phyloP scores from a whole-genome alignment of 495 filamentous ascomycete species.

The Jackrogersella minutella region DNA sequence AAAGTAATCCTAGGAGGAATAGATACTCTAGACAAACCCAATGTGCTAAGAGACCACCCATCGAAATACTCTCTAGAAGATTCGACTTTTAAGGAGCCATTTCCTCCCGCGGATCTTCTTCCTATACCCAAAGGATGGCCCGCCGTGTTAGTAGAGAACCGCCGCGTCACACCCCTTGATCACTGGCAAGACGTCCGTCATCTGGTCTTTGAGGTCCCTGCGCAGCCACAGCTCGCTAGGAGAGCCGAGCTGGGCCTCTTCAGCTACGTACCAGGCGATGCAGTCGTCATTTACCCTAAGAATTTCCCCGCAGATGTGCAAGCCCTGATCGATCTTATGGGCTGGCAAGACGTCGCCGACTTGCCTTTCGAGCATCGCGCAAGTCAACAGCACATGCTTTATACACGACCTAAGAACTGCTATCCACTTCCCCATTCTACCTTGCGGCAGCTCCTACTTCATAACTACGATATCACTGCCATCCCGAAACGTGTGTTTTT shows the following conservation, averaged over 20 bases:
- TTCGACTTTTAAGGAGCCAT: conserved; percentile 8
- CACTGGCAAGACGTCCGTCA: conserved; percentile 97
- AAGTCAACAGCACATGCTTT: conserved; percentile 42
- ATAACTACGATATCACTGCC: conserved; percentile 86
- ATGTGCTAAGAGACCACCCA: conserved; percentile 47
- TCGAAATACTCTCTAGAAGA: conserved; percentile 45
- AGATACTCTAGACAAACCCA: conserved; percentile 45
- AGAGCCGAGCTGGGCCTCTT: conserved; percentile 43
- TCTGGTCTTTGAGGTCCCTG: conserved; percentile 64
- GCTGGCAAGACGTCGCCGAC: conserved; percentile 78
- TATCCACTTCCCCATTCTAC: conserved; percentile 62
- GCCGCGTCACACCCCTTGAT: conserved; percentile 72
- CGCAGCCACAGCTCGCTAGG: conserved; percentile 19
- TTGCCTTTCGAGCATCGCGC: conserved; percentile 55
- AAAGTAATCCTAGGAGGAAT: conserved; percentile 23
- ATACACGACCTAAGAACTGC: conserved; percentile 35
- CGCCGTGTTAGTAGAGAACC: conserved; percentile 62
- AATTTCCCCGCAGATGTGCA: conserved; percentile 83
- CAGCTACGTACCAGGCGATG: conserved; percentile 71
- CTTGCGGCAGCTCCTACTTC: conserved; percentile 75
- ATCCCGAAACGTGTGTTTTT: conserved; percentile 93
- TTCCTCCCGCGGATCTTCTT: conserved; percentile 55
- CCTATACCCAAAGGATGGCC: conserved; percentile 62
- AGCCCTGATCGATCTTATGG: conserved; percentile 75
- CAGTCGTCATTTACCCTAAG: conserved; percentile 82